Percentiles rank a stretch among this genome's conserved stretches.
Evolutionary conservation across 345 rosid genomes (phyloP).

Genomic region (Euclidium syriacum): DNA sequence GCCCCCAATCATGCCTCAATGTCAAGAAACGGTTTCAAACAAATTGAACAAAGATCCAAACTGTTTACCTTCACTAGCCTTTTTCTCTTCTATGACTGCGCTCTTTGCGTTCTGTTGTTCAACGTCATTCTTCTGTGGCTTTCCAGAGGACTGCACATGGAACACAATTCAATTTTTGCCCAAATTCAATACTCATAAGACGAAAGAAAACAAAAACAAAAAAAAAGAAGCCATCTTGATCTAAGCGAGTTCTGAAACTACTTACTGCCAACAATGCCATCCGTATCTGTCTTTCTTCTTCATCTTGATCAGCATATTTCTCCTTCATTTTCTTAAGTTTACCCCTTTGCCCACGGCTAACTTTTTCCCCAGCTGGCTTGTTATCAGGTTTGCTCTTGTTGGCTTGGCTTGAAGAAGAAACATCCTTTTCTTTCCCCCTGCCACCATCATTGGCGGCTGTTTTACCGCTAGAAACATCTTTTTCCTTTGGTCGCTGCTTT

Average conservation of each 20-base stretch:
- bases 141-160: slow-evolving; percentile 76
- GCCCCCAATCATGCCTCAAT: neutral
- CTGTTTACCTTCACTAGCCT: slow-evolving; percentile 35
- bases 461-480: slow-evolving; percentile 12
- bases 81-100: slow-evolving; percentile 33
- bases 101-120: slow-evolving; percentile 38
- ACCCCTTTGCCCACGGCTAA: slow-evolving; percentile 81
- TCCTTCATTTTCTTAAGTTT: slow-evolving; percentile 97
- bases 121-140: slow-evolving; percentile 47
- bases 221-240: neutral
- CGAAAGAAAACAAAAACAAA: neutral
- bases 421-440: slow-evolving; percentile 33
- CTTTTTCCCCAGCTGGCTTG: slow-evolving; percentile 58
- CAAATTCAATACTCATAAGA: neutral
- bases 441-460: slow-evolving; percentile 22
- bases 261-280: slow-evolving; percentile 93
- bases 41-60: neutral
- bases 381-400: slow-evolving; percentile 36
- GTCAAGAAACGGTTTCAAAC: neutral
- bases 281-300: slow-evolving; percentile 79
- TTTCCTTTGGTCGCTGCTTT: slow-evolving; percentile 35
- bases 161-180: slow-evolving; percentile 2
- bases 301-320: slow-evolving; percentile 95
- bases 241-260: slow-evolving; percentile 14
- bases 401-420: slow-evolving; percentile 33